Conservation (phyloP, 306 rosid species). For the Prunus kanzakura region DNA sequence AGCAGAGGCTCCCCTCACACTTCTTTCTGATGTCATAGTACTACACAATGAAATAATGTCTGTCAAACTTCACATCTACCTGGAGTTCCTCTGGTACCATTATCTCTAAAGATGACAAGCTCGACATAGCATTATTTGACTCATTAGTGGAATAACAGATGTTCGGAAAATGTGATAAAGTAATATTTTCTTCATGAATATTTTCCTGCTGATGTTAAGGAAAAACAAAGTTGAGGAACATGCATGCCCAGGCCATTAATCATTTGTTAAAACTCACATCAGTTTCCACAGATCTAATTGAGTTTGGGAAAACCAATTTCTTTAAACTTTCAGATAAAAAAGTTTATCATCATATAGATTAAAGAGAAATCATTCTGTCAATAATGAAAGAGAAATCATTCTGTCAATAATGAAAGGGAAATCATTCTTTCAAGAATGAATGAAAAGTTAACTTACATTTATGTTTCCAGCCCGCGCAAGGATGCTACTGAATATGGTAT, state of each 20-base stretch:
- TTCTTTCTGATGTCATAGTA: slow-evolving; percentile 90
- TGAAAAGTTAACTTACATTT: slow-evolving; percentile 55
- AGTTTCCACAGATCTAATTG: background rate
- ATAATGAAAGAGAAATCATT: slow-evolving; percentile 2
- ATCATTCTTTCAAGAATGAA: background rate
- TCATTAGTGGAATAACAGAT: background rate
- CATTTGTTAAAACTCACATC: background rate
- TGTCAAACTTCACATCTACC: slow-evolving; percentile 30
- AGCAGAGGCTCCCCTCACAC: slow-evolving; percentile 88
- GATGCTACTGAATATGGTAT: slow-evolving; percentile 74
- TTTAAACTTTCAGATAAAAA: background rate
- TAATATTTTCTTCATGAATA: background rate
- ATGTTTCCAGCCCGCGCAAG: slow-evolving; percentile 60
- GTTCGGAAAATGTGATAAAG: background rate
- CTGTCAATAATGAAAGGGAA: slow-evolving; percentile 12
- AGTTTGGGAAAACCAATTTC: background rate
- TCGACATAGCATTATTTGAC: no score
- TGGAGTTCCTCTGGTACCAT: background rate
- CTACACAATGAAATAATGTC: slow-evolving; percentile 41
- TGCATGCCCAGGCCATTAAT: background rate
- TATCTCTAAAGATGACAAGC: background rate
- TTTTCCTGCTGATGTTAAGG: background rate
- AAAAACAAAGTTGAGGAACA: background rate
- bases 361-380: slow-evolving; percentile 17
- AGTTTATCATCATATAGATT: background rate